A percentile compares a stretch with the other conserved stretches of the same genome.
Evolutionary conservation across 257 asterid genomes (phyloP).

Genomic region (Hygrophila difformis): DNA sequence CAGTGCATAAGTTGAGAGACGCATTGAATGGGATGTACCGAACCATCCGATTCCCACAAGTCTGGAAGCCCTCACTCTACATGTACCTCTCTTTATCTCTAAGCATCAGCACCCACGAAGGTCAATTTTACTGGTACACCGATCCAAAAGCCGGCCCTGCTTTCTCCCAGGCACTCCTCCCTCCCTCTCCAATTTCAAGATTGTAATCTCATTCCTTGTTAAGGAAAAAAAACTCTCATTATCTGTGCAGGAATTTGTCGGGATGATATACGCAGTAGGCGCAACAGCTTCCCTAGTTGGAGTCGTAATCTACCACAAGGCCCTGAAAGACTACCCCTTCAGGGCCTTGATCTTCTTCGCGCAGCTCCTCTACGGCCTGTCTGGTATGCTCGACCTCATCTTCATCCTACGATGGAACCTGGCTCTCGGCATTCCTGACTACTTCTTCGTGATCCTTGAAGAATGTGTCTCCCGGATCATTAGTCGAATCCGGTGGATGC

Average conservation of each 20-base stretch:
- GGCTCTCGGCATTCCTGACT: slow-evolving; percentile 55
- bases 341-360: slow-evolving; percentile 38
- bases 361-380: slow-evolving; percentile 36
- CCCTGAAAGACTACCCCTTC: slow-evolving; percentile 50
- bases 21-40: slow-evolving; percentile 44
- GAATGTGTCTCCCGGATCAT: slow-evolving; percentile 42
- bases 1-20: slow-evolving; percentile 27
- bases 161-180: slow-evolving; percentile 56
- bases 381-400: slow-evolving; percentile 54
- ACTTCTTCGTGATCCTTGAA: slow-evolving; percentile 39
- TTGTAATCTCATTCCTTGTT: no score
- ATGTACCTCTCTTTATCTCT: slow-evolving; percentile 56
- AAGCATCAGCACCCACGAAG: slow-evolving; percentile 65
- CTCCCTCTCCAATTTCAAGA: no score
- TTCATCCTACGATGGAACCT: slow-evolving; percentile 53
- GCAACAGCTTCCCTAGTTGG: slow-evolving; percentile 68
- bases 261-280: slow-evolving; percentile 57
- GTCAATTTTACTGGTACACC: slow-evolving; percentile 66
- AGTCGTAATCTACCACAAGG: slow-evolving; percentile 60
- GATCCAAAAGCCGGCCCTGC: slow-evolving; percentile 61
- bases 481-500: slow-evolving; percentile 57
- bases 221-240: no score
- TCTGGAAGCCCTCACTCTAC: slow-evolving; percentile 64
- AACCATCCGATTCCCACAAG: slow-evolving; percentile 39
- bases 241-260: slow-evolving; percentile 50